Percentiles rank a stretch among this genome's conserved stretches.
Evolutionary conservation across 192 early-diverging fungal genomes (phyloP).

Genomic region (Neocallimastix lanati): DNA sequence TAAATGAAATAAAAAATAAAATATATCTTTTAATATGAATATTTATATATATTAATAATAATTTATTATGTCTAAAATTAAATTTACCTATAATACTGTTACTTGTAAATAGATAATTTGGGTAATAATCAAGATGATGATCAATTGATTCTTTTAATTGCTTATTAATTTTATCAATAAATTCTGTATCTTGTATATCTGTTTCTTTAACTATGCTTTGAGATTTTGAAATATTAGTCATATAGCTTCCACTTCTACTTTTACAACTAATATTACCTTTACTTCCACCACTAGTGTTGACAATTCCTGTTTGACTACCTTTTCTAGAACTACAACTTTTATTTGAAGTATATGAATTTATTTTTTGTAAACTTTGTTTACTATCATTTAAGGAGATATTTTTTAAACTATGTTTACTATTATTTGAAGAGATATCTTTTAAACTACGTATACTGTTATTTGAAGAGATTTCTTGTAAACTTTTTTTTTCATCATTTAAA

Average conservation of each 20-base stretch:
- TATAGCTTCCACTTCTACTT: neutral
- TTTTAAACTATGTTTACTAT: neutral
- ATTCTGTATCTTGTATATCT: neutral
- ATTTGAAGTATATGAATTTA: neutral
- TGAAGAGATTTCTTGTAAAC: no score
- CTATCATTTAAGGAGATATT: no score
- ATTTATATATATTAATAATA: no score
- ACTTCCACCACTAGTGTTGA: no score
- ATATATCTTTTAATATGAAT: no score
- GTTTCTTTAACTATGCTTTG: neutral
- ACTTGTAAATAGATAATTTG: neutral
- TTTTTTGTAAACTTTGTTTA: no score
- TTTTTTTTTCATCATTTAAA: no score
- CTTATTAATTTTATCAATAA: neutral
- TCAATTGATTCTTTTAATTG: neutral
- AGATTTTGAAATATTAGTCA: neutral
- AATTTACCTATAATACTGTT: neutral
- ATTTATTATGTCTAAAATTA: no score
- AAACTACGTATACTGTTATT: no score
- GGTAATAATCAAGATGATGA: neutral
- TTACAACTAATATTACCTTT: no score
- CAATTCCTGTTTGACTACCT: no score
- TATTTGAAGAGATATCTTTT: neutral
- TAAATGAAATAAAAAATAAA: no score
- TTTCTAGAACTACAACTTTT: neutral